Evolutionary conservation across 208 protist genomes (phyloP), one percentile per base, ranked within the genome.

Genomic region (Vickermania ingenoplastis): DNA sequence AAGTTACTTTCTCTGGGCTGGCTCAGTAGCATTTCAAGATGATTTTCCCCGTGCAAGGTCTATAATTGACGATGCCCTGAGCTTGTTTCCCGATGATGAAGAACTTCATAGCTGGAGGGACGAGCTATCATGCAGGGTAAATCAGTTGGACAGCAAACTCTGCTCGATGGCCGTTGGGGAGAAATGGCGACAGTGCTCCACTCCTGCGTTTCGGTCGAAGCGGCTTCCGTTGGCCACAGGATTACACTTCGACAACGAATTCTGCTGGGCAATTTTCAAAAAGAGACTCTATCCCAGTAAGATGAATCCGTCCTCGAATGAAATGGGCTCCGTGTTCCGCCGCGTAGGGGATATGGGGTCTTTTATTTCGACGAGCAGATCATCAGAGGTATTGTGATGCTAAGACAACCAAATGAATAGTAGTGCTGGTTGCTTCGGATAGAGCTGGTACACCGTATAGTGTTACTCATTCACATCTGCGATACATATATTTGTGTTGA

Each of bases 281-380:
- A 84, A 86, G 41, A 91, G 83, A 59, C 71, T 89, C 7, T 89
- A 90, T 57, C 82, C 81, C 3, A 77, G 71, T 23, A 91, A 94
- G 67, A 87, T 94, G 80, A 74, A 94, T 64, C 87, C 83, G 29
- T 62, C 63, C 7, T 83, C 62, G 0, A 90, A 88, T 52, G 87
- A 91, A 57, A 82, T 94, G 78, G 87, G 87, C 0, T 91, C 87
- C 22, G 83, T 90, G 2, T 94, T 94, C 66, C 61, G 87, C 36
- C 78, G 87, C 11, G 83, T 94, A 1, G 87, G 87, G 28, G 81
- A 91, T 52, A 60, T 90, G 48, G 81, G 83, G 29, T 75, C 76
- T 21, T 67, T 72, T 48, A 89, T 88, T 65, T 89, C 83, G 3
- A 91, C 81, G 11, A 89, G 83, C 17, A 74, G 77, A n/a, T 86